Evolutionary conservation across 2,329 filamentous ascomycete genomes (phyloP).

Genomic region (Aspergillus amoenus): DNA sequence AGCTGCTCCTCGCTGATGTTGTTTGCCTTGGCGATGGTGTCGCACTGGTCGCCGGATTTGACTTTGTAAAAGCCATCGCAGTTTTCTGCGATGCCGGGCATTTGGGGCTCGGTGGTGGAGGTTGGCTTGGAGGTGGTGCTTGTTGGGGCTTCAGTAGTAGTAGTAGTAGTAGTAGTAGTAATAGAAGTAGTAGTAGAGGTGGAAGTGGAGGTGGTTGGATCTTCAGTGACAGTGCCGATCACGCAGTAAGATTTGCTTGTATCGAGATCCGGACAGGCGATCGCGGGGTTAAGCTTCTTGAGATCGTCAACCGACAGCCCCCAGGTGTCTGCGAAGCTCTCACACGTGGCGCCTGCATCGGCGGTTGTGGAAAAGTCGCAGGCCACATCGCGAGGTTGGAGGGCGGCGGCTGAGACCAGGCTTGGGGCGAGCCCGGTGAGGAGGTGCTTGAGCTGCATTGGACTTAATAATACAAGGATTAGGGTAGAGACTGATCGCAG

Average conservation of each 20-base stretch:
- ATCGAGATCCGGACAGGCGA: constrained; percentile 4
- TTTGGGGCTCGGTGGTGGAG: neutral
- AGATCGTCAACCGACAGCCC: constrained; percentile 5
- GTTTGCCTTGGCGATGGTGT: neutral
- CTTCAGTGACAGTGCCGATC: constrained; percentile 9
- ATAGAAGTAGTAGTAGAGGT: too few species aligned
- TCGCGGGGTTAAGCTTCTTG: constrained; percentile 11
- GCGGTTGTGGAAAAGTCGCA: constrained; percentile 6
- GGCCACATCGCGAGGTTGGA: constrained; percentile 4
- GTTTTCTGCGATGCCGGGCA: neutral
- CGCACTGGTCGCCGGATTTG: neutral
- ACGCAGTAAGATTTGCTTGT: constrained; percentile 11
- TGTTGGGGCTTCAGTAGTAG: too few species aligned
- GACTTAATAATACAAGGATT: too few species aligned
- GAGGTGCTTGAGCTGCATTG: constrained; percentile 9
- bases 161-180: constrained; percentile 5
- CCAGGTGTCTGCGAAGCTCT: constrained; percentile 11
- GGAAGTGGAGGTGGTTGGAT: neutral
- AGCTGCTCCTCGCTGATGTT: neutral
- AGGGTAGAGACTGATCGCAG: too few species aligned
- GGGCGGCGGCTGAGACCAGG: neutral
- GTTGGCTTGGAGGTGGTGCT: neutral
- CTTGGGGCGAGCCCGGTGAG: constrained; percentile 3
- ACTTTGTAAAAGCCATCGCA: constrained; percentile 2
- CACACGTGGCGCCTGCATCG: constrained; percentile 5